Evolutionary conservation across 768 basidiomycete species (phyloP).

Genomic region (Basidioascus undulatus): DNA sequence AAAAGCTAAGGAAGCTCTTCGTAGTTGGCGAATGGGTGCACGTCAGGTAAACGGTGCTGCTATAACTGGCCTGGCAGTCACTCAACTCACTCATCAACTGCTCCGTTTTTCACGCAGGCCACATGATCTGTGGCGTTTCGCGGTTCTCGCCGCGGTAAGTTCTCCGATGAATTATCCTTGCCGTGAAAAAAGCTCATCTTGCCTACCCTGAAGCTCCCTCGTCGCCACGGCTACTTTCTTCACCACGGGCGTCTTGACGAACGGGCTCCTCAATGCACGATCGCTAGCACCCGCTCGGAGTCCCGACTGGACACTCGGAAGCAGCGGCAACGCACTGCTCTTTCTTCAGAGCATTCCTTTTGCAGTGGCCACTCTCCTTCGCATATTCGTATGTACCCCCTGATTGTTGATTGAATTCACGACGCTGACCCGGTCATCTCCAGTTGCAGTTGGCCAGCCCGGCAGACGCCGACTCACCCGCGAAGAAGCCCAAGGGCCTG

Average conservation of each 20-base stretch:
- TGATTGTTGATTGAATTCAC: too few species aligned
- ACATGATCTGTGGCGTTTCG: conserved; percentile 39
- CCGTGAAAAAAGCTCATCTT: conserved; percentile 3
- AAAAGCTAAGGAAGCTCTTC: too few species aligned
- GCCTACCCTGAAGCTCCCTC: conserved; percentile 30
- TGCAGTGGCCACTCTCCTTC: too few species aligned
- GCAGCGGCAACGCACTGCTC: too few species aligned
- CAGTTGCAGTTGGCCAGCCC: too few species aligned
- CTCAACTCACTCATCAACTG: not conserved
- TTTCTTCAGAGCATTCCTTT: too few species aligned
- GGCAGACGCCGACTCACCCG: conserved; percentile 15
- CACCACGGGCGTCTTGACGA: conserved; percentile 26
- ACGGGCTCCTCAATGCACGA: conserved; percentile 22
- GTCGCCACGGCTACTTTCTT: conserved; percentile 32
- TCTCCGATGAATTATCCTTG: not conserved
- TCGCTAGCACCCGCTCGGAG: too few species aligned
- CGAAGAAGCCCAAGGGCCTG: not conserved
- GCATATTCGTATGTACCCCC: too few species aligned
- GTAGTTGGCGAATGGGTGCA: conserved; percentile 35
- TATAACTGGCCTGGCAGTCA: too few species aligned
- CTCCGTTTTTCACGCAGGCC: conserved; percentile 18
- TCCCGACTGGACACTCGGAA: too few species aligned
- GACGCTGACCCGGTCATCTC: too few species aligned
- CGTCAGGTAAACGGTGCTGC: too few species aligned
- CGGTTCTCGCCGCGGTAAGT: conserved; percentile 31